A percentile compares a stretch with the other conserved stretches of the same genome.
Conservation (phyloP, 352 stramenopile species). For the Phytophthora idaei region DNA sequence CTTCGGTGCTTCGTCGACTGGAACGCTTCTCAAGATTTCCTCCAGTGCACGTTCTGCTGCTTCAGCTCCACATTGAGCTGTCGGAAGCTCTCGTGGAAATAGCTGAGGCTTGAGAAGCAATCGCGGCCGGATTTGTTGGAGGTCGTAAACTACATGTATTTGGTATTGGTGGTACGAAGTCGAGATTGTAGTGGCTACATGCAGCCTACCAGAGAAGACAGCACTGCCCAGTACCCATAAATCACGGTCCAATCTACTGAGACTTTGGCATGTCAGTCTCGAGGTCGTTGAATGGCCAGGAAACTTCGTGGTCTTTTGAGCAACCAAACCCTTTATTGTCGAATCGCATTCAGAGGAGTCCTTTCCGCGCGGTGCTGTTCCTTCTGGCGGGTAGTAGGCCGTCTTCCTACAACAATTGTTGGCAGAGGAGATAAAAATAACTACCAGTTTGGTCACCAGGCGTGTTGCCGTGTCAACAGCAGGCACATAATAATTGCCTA, state of each 20-base stretch:
- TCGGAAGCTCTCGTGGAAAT: slow-evolving; percentile 4
- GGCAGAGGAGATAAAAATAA: background rate
- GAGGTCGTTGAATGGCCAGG: background rate
- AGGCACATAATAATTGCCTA: no score
- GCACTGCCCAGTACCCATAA: background rate
- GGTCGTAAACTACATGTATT: no score
- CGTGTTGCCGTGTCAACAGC: no score
- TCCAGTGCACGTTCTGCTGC: slow-evolving; percentile 9
- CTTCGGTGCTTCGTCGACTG: slow-evolving; percentile 20
- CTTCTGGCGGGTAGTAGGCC: background rate
- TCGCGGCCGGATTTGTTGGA: background rate
- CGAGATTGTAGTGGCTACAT: background rate
- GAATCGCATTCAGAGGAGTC: background rate
- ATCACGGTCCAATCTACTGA: background rate
- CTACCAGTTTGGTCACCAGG: no score
- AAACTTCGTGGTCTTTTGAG: background rate
- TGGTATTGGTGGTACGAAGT: no score
- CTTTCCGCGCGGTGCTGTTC: background rate
- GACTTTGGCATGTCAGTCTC: background rate
- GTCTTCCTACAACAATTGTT: background rate
- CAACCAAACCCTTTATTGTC: background rate
- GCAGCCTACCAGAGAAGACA: background rate
- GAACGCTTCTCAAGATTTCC: slow-evolving; percentile 9
- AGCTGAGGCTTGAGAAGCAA: background rate
- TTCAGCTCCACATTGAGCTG: slow-evolving; percentile 20